Evolutionary conservation across 345 rosid genomes (phyloP), one percentile per base, ranked within the genome.

Genomic region (Chamaenerion angustifolium): DNA sequence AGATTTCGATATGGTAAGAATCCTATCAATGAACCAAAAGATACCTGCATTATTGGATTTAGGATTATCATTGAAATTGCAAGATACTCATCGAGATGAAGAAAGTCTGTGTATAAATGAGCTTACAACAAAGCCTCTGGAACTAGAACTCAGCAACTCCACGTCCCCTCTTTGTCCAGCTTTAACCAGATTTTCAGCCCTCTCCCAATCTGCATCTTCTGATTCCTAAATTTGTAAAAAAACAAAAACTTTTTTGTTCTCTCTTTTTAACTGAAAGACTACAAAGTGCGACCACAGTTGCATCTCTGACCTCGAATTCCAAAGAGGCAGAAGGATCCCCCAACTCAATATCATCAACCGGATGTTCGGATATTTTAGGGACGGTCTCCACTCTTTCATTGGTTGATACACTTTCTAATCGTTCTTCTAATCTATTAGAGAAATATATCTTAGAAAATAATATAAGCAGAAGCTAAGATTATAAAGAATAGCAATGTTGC

Each of bases 1-100:
- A 92, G 93, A 68, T 82, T 76, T 40, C 93, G 83, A 63, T 80
- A 87, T 37, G 96, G 98, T 59, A 92, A 69, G 76, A 81, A 76
- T 35, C 98, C 96, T 13, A 84, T 68, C 71, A 87, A 68, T 44
- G 88, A 74, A 42, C 98, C 95, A 72, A 76, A 80, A 6, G 95
- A 82, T 52, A 76, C 96, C 98, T 87, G 75, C 49, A 67, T 44
- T 21, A 27, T 54, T 18, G 11, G 44, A 47, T 43, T 58, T 55
- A 58, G 25, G 55, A 58, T 14, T 19, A 60, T 52, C 41, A 60
- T 19, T 40, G 17, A 40, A 13, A 12, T n/a, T 11, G n/a, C 45
- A 52, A 10, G 11, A 50, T n/a, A 50, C 27, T 27, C 4, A 27
- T 14, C 10, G 16, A 13, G 14, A 27, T 12, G 35, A 15, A 13